Evolutionary conservation across 257 asterid genomes (phyloP), one percentile per base, ranked within the genome.

Genomic region (Apocynum venetum): DNA sequence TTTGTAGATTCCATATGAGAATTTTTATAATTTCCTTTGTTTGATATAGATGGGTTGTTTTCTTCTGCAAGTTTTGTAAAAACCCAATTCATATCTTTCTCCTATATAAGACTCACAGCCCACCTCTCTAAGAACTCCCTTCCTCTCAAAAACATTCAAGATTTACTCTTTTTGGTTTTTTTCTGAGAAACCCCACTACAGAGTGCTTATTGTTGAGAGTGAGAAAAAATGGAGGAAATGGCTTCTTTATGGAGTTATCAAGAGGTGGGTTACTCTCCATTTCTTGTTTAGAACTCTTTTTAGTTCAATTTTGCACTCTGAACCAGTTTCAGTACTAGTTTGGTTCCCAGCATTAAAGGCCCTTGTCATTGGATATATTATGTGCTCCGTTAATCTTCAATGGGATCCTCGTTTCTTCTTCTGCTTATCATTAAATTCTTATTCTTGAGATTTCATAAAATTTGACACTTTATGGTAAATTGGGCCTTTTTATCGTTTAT

Each of bases 191-290:
- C 71, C 71, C 51, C 48, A 35, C 48, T 2, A 2, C 13, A 0
- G 10, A 12, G 19, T 78, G 12, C 38, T n/a, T 74, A 38, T 57
- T 61, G 38, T 63, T 64, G 61, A 61, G 8, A 65, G 55, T 55
- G 10, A 51, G 35, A 57, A 76, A 25, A 63, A 10, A 71, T 91
- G 92, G 90, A 83, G n/a, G 97, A 90, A 47, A 84, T 91, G 82
- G 77, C 88, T 81, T 81, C 92, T 75, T 71, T 86, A 8, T 93
- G 93, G 93, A 83, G 80, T 80, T 90, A 84, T 77, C 85, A 89
- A 70, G 89, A 90, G 98, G 98, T 93, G 65, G 61, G 80, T 75
- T 61, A 41, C 38, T 40, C 71, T 59, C 46, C 74, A 20, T 35
- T 59, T 80, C 74, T 77, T 82, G 82, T 66, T 78, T 80, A 40